phyloP scores from a whole-genome alignment of 73 alveolate species.

The Tetrahymena elliotti region DNA sequence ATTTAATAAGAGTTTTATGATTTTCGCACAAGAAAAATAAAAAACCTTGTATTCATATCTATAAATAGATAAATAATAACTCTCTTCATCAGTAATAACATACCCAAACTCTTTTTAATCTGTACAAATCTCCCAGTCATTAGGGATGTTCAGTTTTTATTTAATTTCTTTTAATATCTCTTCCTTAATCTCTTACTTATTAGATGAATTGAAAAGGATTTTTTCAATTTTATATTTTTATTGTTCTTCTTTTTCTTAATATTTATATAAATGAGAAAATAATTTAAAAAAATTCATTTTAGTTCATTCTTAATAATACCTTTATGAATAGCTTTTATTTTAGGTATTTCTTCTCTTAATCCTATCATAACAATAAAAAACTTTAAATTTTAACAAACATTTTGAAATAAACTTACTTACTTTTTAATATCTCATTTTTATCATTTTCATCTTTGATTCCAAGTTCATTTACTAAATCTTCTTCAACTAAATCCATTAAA shows the following conservation, averaged over 20 bases:
- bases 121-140: background rate
- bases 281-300: too few relatives aligned
- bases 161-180: background rate
- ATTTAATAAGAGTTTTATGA: background rate
- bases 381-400: too few relatives aligned
- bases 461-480: background rate
- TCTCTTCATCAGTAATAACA: background rate
- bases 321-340: background rate
- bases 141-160: background rate
- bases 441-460: background rate
- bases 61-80: background rate
- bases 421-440: background rate
- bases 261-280: too few relatives aligned
- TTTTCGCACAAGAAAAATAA: background rate
- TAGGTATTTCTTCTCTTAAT: background rate
- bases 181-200: background rate
- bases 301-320: background rate
- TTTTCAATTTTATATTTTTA: background rate
- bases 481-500: background rate
- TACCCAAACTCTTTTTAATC: background rate
- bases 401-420: too few relatives aligned
- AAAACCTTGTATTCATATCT: background rate
- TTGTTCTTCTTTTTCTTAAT: background rate
- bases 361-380: background rate
- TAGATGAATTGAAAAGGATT: background rate